Conservation (phyloP, 2,329 filamentous ascomycete genomes). For the Neospermospora avenae region DNA sequence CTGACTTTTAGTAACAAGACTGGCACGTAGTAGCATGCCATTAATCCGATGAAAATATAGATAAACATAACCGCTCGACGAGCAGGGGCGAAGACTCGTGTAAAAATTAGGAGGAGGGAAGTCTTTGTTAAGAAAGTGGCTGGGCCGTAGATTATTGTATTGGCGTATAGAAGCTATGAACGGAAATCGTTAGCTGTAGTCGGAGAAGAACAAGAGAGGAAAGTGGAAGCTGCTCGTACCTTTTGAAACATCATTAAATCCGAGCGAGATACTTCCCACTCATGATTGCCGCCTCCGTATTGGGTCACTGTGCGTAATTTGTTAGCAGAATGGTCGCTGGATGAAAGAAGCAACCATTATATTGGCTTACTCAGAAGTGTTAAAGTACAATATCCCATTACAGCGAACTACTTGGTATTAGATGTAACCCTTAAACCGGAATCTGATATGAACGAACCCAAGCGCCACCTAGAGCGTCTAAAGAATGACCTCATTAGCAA, state of each 20-base stretch:
- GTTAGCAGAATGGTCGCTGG: neutral
- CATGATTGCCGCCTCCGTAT: constrained; percentile 12
- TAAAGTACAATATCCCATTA: neutral
- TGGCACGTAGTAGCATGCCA: constrained; percentile 17
- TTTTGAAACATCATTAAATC: constrained; percentile 1
- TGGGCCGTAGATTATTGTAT: constrained; percentile 24
- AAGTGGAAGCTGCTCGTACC: neutral
- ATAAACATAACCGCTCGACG: constrained; percentile 18
- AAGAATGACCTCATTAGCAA: neutral
- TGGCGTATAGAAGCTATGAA: constrained; percentile 15
- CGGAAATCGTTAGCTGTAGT: neutral
- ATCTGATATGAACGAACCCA: neutral
- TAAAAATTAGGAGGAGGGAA: constrained; percentile 30
- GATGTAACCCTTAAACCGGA: neutral
- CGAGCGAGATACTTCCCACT: constrained; percentile 12
- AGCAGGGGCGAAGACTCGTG: constrained; percentile 26
- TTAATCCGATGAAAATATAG: constrained; percentile 22
- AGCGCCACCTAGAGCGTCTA: neutral
- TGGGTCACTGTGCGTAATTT: neutral
- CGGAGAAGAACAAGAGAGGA: neutral
- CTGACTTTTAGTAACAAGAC: constrained; percentile 16
- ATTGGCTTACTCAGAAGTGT: constrained; percentile 4
- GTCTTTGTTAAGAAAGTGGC: constrained; percentile 28
- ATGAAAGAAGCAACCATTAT: no score
- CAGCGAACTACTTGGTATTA: neutral